phyloP scores from a whole-genome alignment of 805 yeast species.

The Candida fluviatilis region DNA sequence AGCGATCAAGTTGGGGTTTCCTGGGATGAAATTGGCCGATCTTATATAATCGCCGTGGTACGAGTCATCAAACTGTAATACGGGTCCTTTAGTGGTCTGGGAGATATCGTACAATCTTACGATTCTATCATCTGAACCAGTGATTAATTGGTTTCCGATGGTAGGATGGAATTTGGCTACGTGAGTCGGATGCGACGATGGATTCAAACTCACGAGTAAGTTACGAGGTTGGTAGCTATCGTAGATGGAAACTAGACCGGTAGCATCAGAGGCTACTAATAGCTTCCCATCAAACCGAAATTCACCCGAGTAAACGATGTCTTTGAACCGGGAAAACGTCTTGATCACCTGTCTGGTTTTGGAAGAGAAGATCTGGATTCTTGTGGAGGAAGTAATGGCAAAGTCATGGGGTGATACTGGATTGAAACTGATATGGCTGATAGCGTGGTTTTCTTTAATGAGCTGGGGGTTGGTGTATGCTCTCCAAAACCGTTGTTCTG shows the following conservation, averaged over 20 bases:
- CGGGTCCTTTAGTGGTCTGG: slow-evolving; percentile 64
- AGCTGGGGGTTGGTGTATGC: slow-evolving; percentile 80
- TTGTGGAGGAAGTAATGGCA: slow-evolving; percentile 87
- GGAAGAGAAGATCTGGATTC: slow-evolving; percentile 91
- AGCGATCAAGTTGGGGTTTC: slow-evolving; percentile 70
- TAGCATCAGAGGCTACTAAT: slow-evolving; percentile 91
- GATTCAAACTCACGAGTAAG: slow-evolving; percentile 72
- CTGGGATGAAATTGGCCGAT: slow-evolving; percentile 72
- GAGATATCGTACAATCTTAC: slow-evolving; percentile 87
- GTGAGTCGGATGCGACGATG: slow-evolving; percentile 85
- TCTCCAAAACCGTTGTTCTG: slow-evolving; percentile 94
- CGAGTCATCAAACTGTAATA: slow-evolving; percentile 51
- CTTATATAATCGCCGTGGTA: slow-evolving; percentile 88
- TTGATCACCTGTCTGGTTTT: slow-evolving; percentile 87
- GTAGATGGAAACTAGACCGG: slow-evolving; percentile 87
- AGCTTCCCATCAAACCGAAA: slow-evolving; percentile 89
- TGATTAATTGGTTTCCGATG: slow-evolving; percentile 65
- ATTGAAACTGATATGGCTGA: slow-evolving; percentile 82
- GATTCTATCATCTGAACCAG: slow-evolving; percentile 88
- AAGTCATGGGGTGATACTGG: slow-evolving; percentile 85
- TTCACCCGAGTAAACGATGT: slow-evolving; percentile 88
- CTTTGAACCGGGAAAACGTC: slow-evolving; percentile 84
- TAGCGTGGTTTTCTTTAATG: slow-evolving; percentile 90
- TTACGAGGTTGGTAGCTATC: slow-evolving; percentile 80
- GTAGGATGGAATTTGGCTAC: slow-evolving; percentile 89